These are phyloP conservation scores for Penicillium bovifimosum DNA, from an alignment of 495 filamentous ascomycete species.

Conservation along the genomic window DNA sequence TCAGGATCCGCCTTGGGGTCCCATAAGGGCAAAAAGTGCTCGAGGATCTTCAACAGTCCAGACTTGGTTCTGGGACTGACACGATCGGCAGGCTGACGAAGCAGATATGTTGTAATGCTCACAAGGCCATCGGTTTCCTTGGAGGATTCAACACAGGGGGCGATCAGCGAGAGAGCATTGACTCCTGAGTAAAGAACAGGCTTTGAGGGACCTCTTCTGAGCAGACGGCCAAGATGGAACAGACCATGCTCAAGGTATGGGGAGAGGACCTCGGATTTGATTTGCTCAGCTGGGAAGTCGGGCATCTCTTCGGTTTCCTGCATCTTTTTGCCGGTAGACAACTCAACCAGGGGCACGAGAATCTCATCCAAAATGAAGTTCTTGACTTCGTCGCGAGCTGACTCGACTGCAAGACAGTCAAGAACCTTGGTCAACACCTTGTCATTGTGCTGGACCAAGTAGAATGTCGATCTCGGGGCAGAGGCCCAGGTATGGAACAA, in stretches of 20 bases:
- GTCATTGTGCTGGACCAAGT: constrained; percentile 59
- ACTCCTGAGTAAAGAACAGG: constrained; percentile 72
- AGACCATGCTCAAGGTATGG: constrained; percentile 66
- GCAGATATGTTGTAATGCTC: constrained; percentile 69
- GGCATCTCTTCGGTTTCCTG: constrained; percentile 47
- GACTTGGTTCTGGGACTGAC: constrained; percentile 82
- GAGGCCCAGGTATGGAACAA: constrained; percentile 77
- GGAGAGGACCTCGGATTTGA: constrained; percentile 58
- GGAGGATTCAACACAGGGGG: constrained; percentile 66
- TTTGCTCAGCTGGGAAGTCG: constrained; percentile 41
- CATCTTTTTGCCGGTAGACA: constrained; percentile 45
- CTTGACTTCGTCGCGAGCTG: constrained; percentile 84
- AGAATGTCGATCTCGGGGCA: constrained; percentile 57
- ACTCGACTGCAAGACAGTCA: constrained; percentile 64
- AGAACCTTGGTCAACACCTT: constrained; percentile 62
- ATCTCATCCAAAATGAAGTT: constrained; percentile 71
- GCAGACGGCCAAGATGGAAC: constrained; percentile 57
- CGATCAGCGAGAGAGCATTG: constrained; percentile 66
- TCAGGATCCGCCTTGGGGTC: constrained; percentile 43
- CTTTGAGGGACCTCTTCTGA: constrained; percentile 67
- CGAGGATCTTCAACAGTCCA: constrained; percentile 64
- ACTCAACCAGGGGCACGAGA: constrained; percentile 52
- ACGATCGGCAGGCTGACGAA: constrained; percentile 73
- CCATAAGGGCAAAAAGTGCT: constrained; percentile 66
- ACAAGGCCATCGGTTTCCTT: constrained; percentile 65